A percentile compares a stretch with the other conserved stretches of the same genome.
phyloP scores from a whole-genome alignment of 441 rosid species.

The Pelargonium citronellum region DNA sequence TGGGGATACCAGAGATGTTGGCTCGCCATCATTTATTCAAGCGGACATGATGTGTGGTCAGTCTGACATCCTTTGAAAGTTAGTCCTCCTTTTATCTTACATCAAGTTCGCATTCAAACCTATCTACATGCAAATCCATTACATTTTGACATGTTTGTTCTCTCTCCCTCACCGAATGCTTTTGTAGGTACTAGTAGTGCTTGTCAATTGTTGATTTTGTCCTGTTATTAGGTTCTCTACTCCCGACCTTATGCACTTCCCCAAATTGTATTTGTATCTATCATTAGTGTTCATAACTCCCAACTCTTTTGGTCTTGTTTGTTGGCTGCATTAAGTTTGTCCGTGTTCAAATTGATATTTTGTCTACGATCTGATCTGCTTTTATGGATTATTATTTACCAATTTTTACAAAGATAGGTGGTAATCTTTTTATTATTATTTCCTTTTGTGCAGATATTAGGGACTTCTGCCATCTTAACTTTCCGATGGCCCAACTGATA shows the following conservation, averaged over 20 bases:
- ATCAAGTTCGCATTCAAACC: background rate
- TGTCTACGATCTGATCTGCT: conserved; percentile 1
- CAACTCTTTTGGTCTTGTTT: background rate
- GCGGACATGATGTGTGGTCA: conserved; percentile 35
- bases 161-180: background rate
- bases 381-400: background rate
- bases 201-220: background rate
- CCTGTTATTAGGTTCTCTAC: background rate
- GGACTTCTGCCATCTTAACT: conserved; percentile 27
- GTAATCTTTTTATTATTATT: conserved; percentile 13
- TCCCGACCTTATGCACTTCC: background rate
- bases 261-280: conserved; percentile 8
- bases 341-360: background rate
- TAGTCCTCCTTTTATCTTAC: background rate
- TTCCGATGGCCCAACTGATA: conserved; percentile 43
- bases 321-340: background rate
- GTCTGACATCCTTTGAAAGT: background rate
- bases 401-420: too few relatives aligned
- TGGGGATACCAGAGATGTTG: conserved; percentile 62
- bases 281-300: background rate
- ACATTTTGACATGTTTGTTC: background rate
- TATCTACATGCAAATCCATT: background rate
- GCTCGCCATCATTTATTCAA: conserved; percentile 60
- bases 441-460: conserved; percentile 42
- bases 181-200: background rate